A percentile compares a stretch with the other conserved stretches of the same genome.
Evolutionary conservation across 202 grass and related monocot genomes (phyloP).

Genomic region (Panicum virgatum): DNA sequence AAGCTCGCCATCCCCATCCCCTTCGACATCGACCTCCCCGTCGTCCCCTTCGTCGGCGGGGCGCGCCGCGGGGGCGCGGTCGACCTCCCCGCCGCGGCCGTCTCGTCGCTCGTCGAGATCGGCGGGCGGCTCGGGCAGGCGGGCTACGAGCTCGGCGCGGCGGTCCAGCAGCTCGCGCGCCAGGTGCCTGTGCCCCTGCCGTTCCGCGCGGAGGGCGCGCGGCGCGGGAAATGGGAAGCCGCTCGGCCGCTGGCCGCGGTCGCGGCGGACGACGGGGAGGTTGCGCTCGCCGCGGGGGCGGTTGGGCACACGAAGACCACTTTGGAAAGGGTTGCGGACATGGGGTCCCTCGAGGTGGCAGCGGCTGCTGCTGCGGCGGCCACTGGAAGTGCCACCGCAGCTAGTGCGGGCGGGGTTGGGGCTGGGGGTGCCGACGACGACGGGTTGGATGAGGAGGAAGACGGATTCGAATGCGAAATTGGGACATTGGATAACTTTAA

Average conservation of each 20-base stretch:
- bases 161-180: constrained; percentile 70
- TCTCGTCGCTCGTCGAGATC: constrained; percentile 73
- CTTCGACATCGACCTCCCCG: constrained; percentile 54
- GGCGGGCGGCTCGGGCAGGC: constrained; percentile 78
- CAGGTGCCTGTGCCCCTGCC: constrained; percentile 53
- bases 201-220: constrained; percentile 48
- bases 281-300: constrained; percentile 37
- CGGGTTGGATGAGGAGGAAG: constrained; percentile 62
- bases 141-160: constrained; percentile 59
- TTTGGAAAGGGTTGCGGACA: constrained; percentile 46
- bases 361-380: constrained; percentile 45
- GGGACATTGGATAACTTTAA: constrained; percentile 46
- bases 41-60: constrained; percentile 35
- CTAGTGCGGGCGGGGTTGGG: not conserved
- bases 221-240: constrained; percentile 37
- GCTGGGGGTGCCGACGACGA: constrained; percentile 17
- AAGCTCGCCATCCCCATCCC: constrained; percentile 47
- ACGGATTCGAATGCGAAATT: constrained; percentile 49
- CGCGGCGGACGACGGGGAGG: constrained; percentile 30
- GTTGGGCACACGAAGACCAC: constrained; percentile 27
- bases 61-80: not conserved
- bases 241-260: constrained; percentile 28
- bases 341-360: constrained; percentile 44
- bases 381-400: constrained; percentile 48
- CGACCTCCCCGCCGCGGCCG: constrained; percentile 45